Conservation (phyloP, 768 basidiomycete genomes). For the Tulasnella sp. region DNA sequence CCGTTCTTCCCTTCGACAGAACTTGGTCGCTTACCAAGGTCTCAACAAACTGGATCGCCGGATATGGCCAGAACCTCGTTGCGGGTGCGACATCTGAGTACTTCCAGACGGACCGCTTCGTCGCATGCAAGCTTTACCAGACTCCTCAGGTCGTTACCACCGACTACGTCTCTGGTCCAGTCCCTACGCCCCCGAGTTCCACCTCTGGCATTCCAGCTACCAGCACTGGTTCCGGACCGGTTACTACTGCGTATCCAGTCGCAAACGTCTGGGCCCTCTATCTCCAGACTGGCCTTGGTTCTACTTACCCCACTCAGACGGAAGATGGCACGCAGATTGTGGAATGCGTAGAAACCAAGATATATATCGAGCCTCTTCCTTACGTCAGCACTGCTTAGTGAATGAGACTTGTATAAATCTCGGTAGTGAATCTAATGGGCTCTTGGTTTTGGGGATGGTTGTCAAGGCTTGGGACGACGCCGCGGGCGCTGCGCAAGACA, state of each 20-base stretch:
- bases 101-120: conserved; percentile 14
- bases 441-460: neutral
- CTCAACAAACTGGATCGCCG: neutral
- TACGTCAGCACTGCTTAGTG: neutral
- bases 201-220: neutral
- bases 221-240: neutral
- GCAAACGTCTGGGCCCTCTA: neutral
- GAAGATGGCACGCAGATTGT: neutral
- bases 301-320: neutral
- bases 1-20: neutral
- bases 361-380: neutral
- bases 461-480: neutral
- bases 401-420: neutral
- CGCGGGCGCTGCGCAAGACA: neutral
- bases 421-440: too few species aligned
- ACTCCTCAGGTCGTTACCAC: neutral
- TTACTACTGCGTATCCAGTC: neutral
- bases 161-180: neutral
- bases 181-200: neutral
- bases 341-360: neutral
- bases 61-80: neutral
- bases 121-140: neutral
- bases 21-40: neutral
- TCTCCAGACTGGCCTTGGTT: neutral
- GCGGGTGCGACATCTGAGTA: neutral